Evolutionary conservation across 148 eudicot species (phyloP).

Genomic region (Euryodendron excelsum): DNA sequence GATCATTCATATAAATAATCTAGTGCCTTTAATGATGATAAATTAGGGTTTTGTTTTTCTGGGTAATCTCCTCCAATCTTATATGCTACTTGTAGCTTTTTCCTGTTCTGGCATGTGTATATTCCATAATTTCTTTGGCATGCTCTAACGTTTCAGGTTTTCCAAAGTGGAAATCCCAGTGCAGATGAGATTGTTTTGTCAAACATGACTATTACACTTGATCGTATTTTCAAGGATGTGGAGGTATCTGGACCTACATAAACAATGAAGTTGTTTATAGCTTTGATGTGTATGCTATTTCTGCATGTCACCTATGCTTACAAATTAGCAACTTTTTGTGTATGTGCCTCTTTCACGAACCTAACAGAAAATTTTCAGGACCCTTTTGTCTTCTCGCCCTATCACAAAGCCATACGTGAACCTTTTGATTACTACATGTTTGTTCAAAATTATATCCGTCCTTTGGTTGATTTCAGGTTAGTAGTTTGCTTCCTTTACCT

Average conservation of each 20-base stretch:
- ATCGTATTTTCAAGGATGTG: conserved; percentile 74
- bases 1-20: neutral
- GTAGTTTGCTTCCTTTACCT: conserved; percentile 21
- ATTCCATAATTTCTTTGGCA: neutral
- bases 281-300: conserved; percentile 21
- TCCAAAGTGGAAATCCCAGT: conserved; percentile 62
- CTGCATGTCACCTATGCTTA: too few relatives aligned
- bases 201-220: conserved; percentile 76
- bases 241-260: conserved; percentile 47
- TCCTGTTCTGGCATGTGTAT: neutral
- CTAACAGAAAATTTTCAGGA: conserved; percentile 56
- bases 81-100: neutral
- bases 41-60: neutral
- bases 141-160: conserved; percentile 52
- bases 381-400: conserved; percentile 67
- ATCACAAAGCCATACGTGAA: conserved; percentile 86
- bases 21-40: neutral
- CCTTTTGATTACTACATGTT: conserved; percentile 86
- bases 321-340: too few relatives aligned
- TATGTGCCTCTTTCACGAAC: conserved; percentile 16
- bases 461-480: conserved; percentile 88
- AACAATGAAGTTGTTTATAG: conserved; percentile 15
- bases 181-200: conserved; percentile 77
- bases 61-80: neutral
- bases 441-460: conserved; percentile 79